Base-by-base conservation (phyloP, 352 stramenopile genomes). In the Phytophthora pluvialis region DNA sequence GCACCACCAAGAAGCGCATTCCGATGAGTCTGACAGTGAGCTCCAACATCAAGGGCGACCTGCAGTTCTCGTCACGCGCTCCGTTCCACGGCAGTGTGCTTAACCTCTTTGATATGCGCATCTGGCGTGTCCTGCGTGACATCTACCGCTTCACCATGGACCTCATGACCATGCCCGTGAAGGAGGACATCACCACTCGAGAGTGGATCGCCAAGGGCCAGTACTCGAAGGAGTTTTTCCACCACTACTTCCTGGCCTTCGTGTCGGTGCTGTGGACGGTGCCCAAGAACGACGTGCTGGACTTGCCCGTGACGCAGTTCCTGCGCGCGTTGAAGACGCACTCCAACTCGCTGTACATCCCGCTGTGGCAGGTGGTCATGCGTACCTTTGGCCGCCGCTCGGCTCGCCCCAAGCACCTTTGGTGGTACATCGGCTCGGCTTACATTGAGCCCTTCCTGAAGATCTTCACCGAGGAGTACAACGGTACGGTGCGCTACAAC, bases 71-170 rank as follows among this genome's bases (percentile, higher is more conserved):
- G 58, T 95, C 87, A 42, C 87, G 87, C 26, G 72, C 73, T 16
- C 87, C 87, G 43, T 95, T 95, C 60, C 72, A 81, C 46, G 82
- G 81, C 50, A 77, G 70, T 40, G 55, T 91, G 47, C 38, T 65
- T 10, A 88, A 87, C 7, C 69, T 93, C 62, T 93, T 95, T 26
- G 84, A 93, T 60, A 58, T 72, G n/a, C 86, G 85, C 55, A 86
- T 90, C 56, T 95, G 87, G 87, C 80, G 84, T 65, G 86, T 95
- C 48, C 83, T 95, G 49, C 79, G 84, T 40, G 87, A 95, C 72
- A 94, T 95, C 50, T 94, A 93, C 74, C 75, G 80, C 65, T 94
- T 95, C 55, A 95, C 87, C 26, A 88, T 89, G 81, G 83, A 95
- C 63, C 77, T 95, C 56, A 88, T 93, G 80, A 88, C 72, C 11